Percentiles rank a stretch among this genome's conserved stretches.
These are phyloP conservation scores for Corymbia calophylla DNA, from an alignment of 441 rosid genomes.

Conservation along the genomic window DNA sequence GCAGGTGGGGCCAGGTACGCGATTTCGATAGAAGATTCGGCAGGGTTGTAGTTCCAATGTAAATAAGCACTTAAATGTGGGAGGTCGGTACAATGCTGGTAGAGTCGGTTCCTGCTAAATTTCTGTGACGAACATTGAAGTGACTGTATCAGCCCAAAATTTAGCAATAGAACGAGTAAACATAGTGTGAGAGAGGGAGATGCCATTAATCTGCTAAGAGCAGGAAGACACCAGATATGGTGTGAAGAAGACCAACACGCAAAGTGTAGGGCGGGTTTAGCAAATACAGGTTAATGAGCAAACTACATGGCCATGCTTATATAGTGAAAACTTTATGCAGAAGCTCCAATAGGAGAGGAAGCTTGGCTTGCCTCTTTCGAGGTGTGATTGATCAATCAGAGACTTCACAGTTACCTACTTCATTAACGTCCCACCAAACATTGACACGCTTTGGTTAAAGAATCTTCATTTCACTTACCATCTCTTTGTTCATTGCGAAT, in stretches of 20 bases:
- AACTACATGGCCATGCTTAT: neutral
- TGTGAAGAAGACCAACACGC: neutral
- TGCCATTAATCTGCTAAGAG: neutral
- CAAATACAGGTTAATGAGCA: neutral
- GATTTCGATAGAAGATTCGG: neutral
- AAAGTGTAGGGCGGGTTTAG: neutral
- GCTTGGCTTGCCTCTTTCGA: neutral
- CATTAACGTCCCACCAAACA: neutral
- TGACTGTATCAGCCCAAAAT: neutral
- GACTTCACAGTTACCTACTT: neutral
- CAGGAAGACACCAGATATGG: neutral
- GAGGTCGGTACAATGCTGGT: neutral
- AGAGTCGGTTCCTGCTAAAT: neutral
- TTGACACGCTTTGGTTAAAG: neutral
- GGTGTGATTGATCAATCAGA: neutral
- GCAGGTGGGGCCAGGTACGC: constrained; percentile 2
- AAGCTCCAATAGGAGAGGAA: neutral
- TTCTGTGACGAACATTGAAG: neutral
- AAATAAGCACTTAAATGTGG: neutral
- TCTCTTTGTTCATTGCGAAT: neutral
- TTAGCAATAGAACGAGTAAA: neutral
- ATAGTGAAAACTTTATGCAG: neutral
- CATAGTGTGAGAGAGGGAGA: neutral
- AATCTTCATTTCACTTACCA: neutral
- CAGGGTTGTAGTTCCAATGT: constrained; percentile 6